Base-by-base conservation (phyloP, 202 grass and related monocot genomes). In the Saccharum hybrid region DNA sequence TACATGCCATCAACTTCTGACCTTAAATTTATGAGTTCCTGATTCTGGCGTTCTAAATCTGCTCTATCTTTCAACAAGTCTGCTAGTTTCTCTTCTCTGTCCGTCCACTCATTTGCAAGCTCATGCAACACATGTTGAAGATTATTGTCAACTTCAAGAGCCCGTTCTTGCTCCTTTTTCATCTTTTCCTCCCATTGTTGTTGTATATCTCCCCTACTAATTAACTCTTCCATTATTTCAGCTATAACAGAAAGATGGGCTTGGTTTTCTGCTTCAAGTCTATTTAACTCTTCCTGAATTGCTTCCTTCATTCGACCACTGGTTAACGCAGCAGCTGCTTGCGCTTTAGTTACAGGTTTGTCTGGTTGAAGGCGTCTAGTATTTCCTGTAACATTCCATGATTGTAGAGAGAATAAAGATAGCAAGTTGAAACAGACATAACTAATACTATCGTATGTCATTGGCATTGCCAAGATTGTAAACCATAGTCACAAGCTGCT, bases 301-400 rank as follows among this genome's bases (percentile, higher is more conserved):
- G 76, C 77, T 48, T 94, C 88, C 81, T 88, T 88, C 88, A 94
- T 99, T 86, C 91, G 82, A 64, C 96, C 96, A 89, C 81, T 88
- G 70, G 85, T 92, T 46, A 99, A 65, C 51, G 91, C 91, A 83
- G 92, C 91, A 40, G 96, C 96, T 67, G 84, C 93, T 82, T 98
- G 96, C 61, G 89, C 96, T 89, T 90, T 99, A 59, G 89, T 99
- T 69, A 96, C 93, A 84, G 91, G 91, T 79, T 86, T 99, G 77
- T 89, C 77, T 63, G 91, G 96, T 88, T 88, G 93, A 84, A 99
- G 93, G 57, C 90, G 86, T 81, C 96, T 99, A 33, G 90, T 92
- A 64, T 99, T 98, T 84, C 96, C 93, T 99, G 88, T 51, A 21
- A 89, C 33, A 85, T 81, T 33, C 42, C 76, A 70, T 45, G 5